Evolutionary conservation across 2,329 filamentous ascomycete species (phyloP).

Genomic region (Epicoccum sorghinum): DNA sequence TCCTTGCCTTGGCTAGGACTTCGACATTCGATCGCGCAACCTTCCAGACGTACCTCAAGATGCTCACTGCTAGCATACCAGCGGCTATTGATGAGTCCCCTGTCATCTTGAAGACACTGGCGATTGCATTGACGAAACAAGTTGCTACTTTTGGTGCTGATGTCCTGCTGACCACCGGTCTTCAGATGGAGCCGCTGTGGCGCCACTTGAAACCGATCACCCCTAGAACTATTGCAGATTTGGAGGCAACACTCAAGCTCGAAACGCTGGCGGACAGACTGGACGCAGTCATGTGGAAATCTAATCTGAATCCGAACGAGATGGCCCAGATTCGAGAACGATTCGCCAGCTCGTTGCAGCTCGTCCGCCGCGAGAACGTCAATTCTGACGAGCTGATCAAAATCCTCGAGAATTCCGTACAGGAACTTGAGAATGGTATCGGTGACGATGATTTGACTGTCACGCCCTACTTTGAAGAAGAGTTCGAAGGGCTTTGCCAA

Average conservation of each 20-base stretch:
- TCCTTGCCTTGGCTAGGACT: conserved; percentile 52
- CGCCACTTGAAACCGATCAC: conserved; percentile 68
- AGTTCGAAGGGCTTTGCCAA: conserved; percentile 48
- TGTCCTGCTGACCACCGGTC: conserved; percentile 75
- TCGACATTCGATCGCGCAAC: conserved; percentile 57
- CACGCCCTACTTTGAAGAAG: conserved; percentile 45
- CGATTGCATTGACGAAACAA: conserved; percentile 32
- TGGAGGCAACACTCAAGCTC: conserved; percentile 50
- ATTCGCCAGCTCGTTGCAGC: conserved; percentile 40
- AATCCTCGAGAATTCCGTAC: conserved; percentile 35
- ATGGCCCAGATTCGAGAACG: conserved; percentile 45
- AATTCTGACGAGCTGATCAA: conserved; percentile 39
- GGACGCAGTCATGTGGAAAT: conserved; percentile 50
- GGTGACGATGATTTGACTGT: conserved; percentile 32
- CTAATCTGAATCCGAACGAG: conserved; percentile 38
- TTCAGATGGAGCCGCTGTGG: conserved; percentile 84
- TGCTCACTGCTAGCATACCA: conserved; percentile 33
- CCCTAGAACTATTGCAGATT: conserved; percentile 47
- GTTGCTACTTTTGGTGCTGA: conserved; percentile 64
- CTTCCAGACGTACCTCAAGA: conserved; percentile 60
- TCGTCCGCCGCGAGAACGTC: conserved; percentile 37
- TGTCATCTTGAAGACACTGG: conserved; percentile 34
- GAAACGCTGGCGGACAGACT: conserved; percentile 55
- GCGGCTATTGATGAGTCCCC: conserved; percentile 5
- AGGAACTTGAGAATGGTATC: conserved; percentile 38